Evolutionary conservation across 2,329 filamentous ascomycete species (phyloP).

Genomic region (Stemphylium vesicarium): DNA sequence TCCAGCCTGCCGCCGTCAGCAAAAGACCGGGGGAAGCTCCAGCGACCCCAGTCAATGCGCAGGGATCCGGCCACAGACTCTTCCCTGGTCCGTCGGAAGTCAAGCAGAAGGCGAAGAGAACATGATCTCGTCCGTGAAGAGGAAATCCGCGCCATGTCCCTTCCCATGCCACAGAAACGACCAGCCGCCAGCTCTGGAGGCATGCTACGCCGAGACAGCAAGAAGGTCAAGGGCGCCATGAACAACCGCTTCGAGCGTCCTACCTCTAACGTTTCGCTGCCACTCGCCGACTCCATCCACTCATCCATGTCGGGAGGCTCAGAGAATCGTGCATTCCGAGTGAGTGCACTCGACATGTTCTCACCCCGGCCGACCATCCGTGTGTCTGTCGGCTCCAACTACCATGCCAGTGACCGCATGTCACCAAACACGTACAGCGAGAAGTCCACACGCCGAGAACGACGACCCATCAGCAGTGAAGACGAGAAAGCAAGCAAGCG

Average conservation of each 20-base stretch:
- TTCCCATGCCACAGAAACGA: conserved; percentile 68
- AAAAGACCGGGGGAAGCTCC: conserved; percentile 53
- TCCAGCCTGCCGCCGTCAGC: conserved; percentile 42
- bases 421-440: conserved; percentile 53
- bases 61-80: conserved; percentile 67
- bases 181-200: conserved; percentile 66
- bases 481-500: conserved; percentile 57
- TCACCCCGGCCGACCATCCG: conserved; percentile 84
- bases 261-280: conserved; percentile 76
- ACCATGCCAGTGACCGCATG: conserved; percentile 49
- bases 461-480: conserved; percentile 57
- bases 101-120: conserved; percentile 68
- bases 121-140: conserved; percentile 81
- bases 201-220: conserved; percentile 69
- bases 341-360: conserved; percentile 81
- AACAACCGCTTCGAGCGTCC: conserved; percentile 66
- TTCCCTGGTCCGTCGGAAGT: conserved; percentile 68
- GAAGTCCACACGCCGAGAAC: conserved; percentile 59
- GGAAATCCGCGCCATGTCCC: conserved; percentile 85
- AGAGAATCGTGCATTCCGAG: conserved; percentile 77
- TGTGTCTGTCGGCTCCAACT: conserved; percentile 70
- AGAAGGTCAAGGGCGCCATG: conserved; percentile 65
- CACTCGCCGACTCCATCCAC: conserved; percentile 74
- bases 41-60: conserved; percentile 57
- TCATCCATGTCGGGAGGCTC: conserved; percentile 78